Conservation (phyloP, 805 yeast genomes). For the Cyberlindnera euphorbiae region DNA sequence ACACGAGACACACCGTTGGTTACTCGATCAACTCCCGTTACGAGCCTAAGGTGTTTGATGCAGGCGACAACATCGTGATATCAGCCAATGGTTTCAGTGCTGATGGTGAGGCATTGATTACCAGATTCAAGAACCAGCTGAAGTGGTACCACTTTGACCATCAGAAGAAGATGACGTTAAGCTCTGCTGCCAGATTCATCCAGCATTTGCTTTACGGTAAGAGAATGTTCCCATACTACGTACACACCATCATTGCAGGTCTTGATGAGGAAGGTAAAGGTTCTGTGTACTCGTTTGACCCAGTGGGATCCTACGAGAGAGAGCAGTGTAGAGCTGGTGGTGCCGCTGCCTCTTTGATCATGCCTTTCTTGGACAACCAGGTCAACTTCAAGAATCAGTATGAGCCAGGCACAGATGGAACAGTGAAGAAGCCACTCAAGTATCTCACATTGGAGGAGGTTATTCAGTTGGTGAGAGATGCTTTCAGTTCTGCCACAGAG, state of each 20-base stretch:
- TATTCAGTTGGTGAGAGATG: constrained; percentile 81
- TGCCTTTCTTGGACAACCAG: constrained; percentile 97
- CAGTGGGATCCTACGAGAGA: constrained; percentile 96
- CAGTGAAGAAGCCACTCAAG: constrained; percentile 52
- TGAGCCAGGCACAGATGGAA: constrained; percentile 74
- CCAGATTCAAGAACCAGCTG: constrained; percentile 56
- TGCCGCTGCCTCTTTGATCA: constrained; percentile 90
- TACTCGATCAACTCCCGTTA: constrained; percentile 90
- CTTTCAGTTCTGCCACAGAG: constrained; percentile 94
- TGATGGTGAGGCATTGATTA: constrained; percentile 82
- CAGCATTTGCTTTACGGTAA: constrained; percentile 90
- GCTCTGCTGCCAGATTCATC: constrained; percentile 82
- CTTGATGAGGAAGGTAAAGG: constrained; percentile 85
- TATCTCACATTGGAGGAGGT: constrained; percentile 81
- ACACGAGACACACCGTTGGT: constrained; percentile 94
- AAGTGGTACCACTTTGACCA: constrained; percentile 94
- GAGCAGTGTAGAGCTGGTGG: constrained; percentile 98
- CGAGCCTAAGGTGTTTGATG: constrained; percentile 83
- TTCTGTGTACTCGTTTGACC: constrained; percentile 93
- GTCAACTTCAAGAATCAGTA: constrained; percentile 92
- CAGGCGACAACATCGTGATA: constrained; percentile 83
- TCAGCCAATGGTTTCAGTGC: constrained; percentile 97
- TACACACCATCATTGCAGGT: constrained; percentile 92
- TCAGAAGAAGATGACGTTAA: constrained; percentile 61
- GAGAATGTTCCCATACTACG: constrained; percentile 95